Evolutionary conservation across 2,329 filamentous ascomycete species (phyloP), one percentile per base, ranked within the genome.

Genomic region (Madurella fahalii): DNA sequence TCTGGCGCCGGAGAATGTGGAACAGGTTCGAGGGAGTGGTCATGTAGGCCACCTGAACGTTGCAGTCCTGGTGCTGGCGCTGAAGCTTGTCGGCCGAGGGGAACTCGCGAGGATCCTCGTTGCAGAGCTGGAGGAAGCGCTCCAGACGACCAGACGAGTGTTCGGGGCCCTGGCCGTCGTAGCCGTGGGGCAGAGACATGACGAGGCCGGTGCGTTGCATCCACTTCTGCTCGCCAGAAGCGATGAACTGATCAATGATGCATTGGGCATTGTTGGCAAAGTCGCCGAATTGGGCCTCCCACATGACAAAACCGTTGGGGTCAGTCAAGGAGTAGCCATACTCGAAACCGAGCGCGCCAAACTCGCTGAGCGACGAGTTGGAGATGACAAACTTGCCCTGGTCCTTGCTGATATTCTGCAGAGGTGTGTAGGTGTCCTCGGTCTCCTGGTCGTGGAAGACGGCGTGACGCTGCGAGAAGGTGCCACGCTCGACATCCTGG

Each of bases 231-330:
- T 99, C 94, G 69, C 94, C 94, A 59, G 94, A 96, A 48, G 94
- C 93, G 65, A 99, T 87, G 76, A 99, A 99, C 75, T 99, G 94
- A 72, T 99, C 94, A 68, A 99, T 95, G 74, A 99, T 95, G 72
- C 91, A 95, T 76, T 99, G 94, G 42, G 94, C 93, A 69, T 96
- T 99, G 82, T 99, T 99, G 80, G 94, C 94, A 68, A 99, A 99
- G 75, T 99, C 94, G 80, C 94, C 94, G 68, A 99, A 99, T 74
- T 99, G 94, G 39, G 94, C 94, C 77, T 99, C 94, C 94, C 94
- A 99, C 85, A 99, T 95, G 65, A 99, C 93, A 25, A 99, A 84
- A 39, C 94, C 93, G 70, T 96, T 95, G 54, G 94, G 94, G 31
- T 94, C 97, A 30, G 92, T 95, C 58, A 99, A 78, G 2, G 94